These are phyloP conservation scores for Erysimum cheiri DNA, from an alignment of 441 rosid genomes.

Conservation along the genomic window DNA sequence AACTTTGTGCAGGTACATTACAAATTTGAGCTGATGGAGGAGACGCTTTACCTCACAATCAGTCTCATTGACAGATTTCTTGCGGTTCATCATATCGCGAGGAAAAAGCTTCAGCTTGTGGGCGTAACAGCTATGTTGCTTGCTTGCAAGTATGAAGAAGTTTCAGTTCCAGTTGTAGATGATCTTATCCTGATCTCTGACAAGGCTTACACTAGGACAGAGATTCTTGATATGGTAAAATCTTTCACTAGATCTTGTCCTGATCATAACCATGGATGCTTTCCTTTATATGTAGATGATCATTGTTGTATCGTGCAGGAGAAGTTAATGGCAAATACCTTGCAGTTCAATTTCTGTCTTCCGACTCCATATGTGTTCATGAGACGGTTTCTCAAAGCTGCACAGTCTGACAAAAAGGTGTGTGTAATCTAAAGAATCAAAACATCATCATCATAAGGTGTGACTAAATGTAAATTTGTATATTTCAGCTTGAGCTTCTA, in stretches of 20 bases:
- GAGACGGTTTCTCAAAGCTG: conserved; percentile 87
- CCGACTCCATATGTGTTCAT: conserved; percentile 94
- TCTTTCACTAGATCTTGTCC: not conserved
- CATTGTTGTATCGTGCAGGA: conserved; percentile 55
- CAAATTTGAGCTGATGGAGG: conserved; percentile 96
- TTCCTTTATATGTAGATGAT: not conserved
- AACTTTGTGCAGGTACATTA: conserved; percentile 78
- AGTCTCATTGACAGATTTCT: conserved; percentile 86
- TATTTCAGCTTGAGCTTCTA: conserved; percentile 74
- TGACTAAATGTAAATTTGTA: not conserved
- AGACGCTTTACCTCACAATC: conserved; percentile 86
- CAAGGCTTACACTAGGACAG: conserved; percentile 81
- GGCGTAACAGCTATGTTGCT: conserved; percentile 95
- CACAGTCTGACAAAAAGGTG: conserved; percentile 84
- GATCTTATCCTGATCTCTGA: conserved; percentile 93
- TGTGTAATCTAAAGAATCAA: conserved; percentile 33
- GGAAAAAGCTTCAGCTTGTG: conserved; percentile 93
- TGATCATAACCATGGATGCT: conserved; percentile 7
- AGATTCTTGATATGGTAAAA: conserved; percentile 88
- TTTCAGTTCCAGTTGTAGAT: conserved; percentile 89
- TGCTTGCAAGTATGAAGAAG: conserved; percentile 98
- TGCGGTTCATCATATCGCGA: conserved; percentile 59
- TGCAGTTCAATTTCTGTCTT: conserved; percentile 80
- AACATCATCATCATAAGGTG: not conserved
- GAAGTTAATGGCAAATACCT: conserved; percentile 70